Evolutionary conservation across 179 eudicot genomes (phyloP).

Genomic region (Silene vulgaris): DNA sequence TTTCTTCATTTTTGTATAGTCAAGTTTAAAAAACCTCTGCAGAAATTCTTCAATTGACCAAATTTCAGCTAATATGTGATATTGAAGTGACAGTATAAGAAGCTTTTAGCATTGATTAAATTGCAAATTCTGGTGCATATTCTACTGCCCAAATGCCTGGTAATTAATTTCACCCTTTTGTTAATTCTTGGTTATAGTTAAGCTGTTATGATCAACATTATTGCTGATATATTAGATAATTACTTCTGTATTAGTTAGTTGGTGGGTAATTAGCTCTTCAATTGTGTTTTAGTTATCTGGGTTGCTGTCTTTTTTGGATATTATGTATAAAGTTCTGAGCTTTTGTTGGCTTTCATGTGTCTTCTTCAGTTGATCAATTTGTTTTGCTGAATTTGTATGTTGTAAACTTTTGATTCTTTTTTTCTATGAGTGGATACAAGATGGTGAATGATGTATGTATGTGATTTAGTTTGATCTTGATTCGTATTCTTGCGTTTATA

Average conservation of each 20-base stretch:
- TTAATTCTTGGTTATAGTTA: background rate
- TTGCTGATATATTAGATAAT: background rate
- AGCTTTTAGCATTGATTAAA: slow-evolving; percentile 14
- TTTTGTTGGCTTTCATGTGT: slow-evolving; percentile 11
- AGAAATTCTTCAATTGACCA: background rate
- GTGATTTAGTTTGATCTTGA: slow-evolving; percentile 5
- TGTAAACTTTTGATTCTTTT: background rate
- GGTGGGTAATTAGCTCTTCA: background rate
- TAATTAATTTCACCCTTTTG: slow-evolving; percentile 23
- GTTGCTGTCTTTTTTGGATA: background rate
- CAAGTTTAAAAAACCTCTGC: background rate
- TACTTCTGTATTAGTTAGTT: slow-evolving; percentile 3
- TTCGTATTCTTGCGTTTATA: background rate
- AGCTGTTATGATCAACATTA: slow-evolving; percentile 2
- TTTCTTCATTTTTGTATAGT: background rate
- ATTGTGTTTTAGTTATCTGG: background rate
- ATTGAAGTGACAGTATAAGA: background rate
- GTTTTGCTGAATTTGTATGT: background rate
- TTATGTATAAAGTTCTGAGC: background rate
- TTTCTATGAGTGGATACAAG: background rate
- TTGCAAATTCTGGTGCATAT: background rate
- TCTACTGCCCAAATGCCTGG: slow-evolving; percentile 30
- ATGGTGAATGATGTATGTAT: slow-evolving; percentile 10
- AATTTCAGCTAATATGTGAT: slow-evolving; percentile 8
- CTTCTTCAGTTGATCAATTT: background rate